Base-by-base conservation (phyloP, 306 rosid species). In the Ammopiptanthus mongolicus region DNA sequence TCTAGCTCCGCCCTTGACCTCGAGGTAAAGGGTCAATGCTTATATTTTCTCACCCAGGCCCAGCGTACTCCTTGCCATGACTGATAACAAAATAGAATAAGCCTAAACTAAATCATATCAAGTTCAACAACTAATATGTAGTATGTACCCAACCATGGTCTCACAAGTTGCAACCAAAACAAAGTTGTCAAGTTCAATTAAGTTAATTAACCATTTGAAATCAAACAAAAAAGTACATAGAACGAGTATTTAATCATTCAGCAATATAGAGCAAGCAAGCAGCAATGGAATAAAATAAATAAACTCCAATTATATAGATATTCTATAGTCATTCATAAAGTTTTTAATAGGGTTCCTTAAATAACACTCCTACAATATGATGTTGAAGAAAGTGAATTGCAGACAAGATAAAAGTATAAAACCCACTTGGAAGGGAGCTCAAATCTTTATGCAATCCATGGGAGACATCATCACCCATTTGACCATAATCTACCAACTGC, bases 401-500 rank as follows among this genome's bases (percentile, higher is more conserved):
- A 72, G 64, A 82, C 31, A 70, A 64, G 28, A 25, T 25, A 25
- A 25, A 25, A 25, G 3, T 50, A 9, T 0, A 36, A 37, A 58
- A 80, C 89, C 67, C 66, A 86, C 87, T 86, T 63, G 89, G 89
- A 69, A 86, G 83, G 6, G 83, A 80, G 76, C 17, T 29, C 72
- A 86, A 76, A 82, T 79, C 85, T 19, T 68, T 82, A 23, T 64
- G 78, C 85, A 69, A 70, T 68, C 83, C 77, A 57, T 53, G 65
- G 50, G 87, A 57, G 28, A 73, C 73, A 70, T 81, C 74, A 80
- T 51, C 69, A 65, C 73, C 79, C 47, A n/a, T 68, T 76, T 77
- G 81, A 78, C 34, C 72, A 39, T 79, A 77, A 76, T 66, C 64
- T 65, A 71, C 82, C 61, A 81, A 59, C 55, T 65, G 64, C 79